Conservation (phyloP, 2,329 filamentous ascomycete genomes). For the Alternaria angustiovoidea region DNA sequence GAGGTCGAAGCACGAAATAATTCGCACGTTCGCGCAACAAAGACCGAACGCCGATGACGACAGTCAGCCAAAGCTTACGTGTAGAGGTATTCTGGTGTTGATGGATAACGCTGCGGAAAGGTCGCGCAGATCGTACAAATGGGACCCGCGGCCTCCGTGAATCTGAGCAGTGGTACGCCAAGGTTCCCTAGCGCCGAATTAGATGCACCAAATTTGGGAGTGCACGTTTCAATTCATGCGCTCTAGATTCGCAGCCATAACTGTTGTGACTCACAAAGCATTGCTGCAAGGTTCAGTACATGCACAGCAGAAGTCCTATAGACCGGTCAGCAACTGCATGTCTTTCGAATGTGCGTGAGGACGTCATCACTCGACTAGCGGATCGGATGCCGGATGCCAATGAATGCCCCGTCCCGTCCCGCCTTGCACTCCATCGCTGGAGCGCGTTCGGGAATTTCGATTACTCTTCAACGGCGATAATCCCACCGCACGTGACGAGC, state of each 20-base stretch:
- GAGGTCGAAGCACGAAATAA: neutral
- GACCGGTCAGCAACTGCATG: neutral
- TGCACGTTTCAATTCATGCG: neutral
- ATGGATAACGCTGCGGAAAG: neutral
- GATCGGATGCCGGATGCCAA: neutral
- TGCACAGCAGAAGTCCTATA: neutral
- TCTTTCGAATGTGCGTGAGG: neutral
- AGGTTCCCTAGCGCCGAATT: neutral
- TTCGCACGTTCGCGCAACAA: neutral
- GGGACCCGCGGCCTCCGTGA: neutral
- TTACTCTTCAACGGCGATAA: neutral
- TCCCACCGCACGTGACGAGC: neutral
- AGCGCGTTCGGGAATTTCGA: neutral
- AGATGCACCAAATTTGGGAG: neutral
- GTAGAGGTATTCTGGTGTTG: neutral
- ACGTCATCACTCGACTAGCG: neutral
- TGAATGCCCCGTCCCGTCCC: neutral
- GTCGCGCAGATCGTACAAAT: neutral
- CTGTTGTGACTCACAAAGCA: neutral
- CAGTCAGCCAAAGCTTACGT: neutral
- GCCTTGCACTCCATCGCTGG: neutral
- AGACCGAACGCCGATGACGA: neutral
- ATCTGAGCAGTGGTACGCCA: neutral
- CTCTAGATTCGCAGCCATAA: neutral
- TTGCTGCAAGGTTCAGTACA: neutral